phyloP scores from a whole-genome alignment of 257 asterid species.

The Solanum paucissectum region DNA sequence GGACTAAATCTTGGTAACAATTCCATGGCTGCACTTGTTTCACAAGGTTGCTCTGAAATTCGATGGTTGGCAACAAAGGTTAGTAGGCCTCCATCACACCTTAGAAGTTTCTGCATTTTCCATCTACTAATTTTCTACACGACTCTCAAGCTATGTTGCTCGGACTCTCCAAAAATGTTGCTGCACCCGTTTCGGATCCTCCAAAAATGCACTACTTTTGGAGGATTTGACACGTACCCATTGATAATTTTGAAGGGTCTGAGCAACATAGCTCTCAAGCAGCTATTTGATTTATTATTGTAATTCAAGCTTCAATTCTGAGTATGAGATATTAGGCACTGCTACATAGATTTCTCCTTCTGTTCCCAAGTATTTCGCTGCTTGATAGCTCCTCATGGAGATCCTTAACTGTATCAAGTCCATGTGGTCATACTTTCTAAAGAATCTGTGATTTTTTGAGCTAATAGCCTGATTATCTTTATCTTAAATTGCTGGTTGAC shows the following conservation, averaged over 20 bases:
- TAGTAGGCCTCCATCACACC: background rate
- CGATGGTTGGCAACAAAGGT: conserved; percentile 97
- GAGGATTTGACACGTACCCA: background rate
- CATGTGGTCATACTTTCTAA: background rate
- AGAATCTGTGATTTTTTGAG: background rate
- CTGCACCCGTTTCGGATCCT: background rate
- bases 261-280: background rate
- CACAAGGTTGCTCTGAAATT: conserved; percentile 95
- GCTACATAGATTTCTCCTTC: background rate
- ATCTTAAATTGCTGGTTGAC: background rate
- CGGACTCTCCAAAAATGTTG: background rate
- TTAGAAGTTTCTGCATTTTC: background rate
- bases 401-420: background rate
- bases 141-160: background rate
- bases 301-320: background rate
- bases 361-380: background rate
- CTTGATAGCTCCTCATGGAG: background rate
- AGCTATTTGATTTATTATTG: background rate
- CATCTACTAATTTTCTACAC: background rate
- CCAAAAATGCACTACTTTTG: background rate
- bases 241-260: background rate
- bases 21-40: conserved; percentile 92
- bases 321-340: background rate
- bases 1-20: conserved; percentile 89
- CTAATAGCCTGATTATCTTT: background rate